Evolutionary conservation across 805 yeast genomes (phyloP), one percentile per base, ranked within the genome.

Genomic region (Hyphopichia homilentoma): DNA sequence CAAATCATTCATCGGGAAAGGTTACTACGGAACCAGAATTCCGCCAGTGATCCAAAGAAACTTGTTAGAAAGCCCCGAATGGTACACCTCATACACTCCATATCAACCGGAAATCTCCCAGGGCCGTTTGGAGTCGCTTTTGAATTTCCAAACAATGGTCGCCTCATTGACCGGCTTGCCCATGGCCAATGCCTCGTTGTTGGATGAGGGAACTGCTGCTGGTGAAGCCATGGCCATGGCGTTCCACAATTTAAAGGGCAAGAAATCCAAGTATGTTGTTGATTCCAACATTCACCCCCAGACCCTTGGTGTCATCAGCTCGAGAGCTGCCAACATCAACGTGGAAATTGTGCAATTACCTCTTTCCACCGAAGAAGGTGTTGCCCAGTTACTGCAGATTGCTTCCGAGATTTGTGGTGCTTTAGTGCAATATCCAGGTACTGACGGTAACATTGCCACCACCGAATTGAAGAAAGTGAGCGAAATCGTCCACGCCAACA

Each of bases 81-180:
- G 98, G 98, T 93, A 93, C 69, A 93, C 98, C 14, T 87, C 97
- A 1, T 93, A 93, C 58, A 93, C 98, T 16, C 98, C 98, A 21
- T 93, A 93, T 59, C 98, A 93, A 65, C 96, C 98, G 1, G 98
- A 93, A 59, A 89, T 93, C 37, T 84, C 96, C 1, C 98, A 93
- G 62, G 98, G 98, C 34, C 79, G 98, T 48, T 72, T 93, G 48
- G 96, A 90, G 63, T 79, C 93, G 15, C 67, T 93, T 41, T 67
- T 93, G 41, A 93, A 93, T 61, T 93, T 75, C 65, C 98, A 93
- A 65, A 93, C 98, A n/a, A 70, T 90, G 51, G 71, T 93, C 11
- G 62, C 88, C 18, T 95, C 93, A 39, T 71, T 93, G 44, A 93
- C 98, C 0, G 98, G 97, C 1, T 70, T 93, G 62, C 83, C 87